Conservation (phyloP, 805 yeast species). For the Zygoascus biomembranicola region DNA sequence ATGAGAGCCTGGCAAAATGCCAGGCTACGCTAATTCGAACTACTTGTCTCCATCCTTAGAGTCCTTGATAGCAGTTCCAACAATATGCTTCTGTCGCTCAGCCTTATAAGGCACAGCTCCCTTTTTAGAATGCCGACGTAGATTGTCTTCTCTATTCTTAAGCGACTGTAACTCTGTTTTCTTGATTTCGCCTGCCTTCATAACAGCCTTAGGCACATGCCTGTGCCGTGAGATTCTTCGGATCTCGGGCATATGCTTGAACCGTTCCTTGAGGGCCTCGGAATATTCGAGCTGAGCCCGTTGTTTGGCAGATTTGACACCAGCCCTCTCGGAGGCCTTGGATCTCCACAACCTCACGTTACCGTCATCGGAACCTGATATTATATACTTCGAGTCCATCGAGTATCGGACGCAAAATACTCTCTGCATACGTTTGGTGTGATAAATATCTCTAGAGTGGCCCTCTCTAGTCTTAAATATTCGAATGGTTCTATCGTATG, state of each 20-base stretch:
- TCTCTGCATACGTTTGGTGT: slow-evolving; percentile 96
- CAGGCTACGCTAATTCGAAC: not conserved
- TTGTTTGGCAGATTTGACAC: slow-evolving; percentile 71
- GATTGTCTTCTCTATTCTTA: slow-evolving; percentile 76
- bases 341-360: slow-evolving; percentile 92
- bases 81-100: slow-evolving; percentile 84
- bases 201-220: slow-evolving; percentile 79
- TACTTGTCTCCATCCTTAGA: not conserved
- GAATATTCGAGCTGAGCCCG: slow-evolving; percentile 83
- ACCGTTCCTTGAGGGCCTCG: slow-evolving; percentile 83
- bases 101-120: slow-evolving; percentile 33
- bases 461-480: slow-evolving; percentile 71
- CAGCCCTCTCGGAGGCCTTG: slow-evolving; percentile 74
- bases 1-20: not conserved
- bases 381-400: slow-evolving; percentile 80
- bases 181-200: slow-evolving; percentile 85
- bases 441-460: slow-evolving; percentile 91
- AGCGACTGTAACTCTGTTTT: slow-evolving; percentile 60
- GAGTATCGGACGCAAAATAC: slow-evolving; percentile 77
- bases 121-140: slow-evolving; percentile 63
- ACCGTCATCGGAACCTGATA: slow-evolving; percentile 94
- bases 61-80: slow-evolving; percentile 54
- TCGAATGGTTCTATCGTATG: slow-evolving; percentile 89
- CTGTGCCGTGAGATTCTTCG: slow-evolving; percentile 84
- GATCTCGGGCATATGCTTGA: slow-evolving; percentile 94